phyloP scores from a whole-genome alignment of 2,329 filamentous ascomycete species.

The Trichoderma arundinaceum region DNA sequence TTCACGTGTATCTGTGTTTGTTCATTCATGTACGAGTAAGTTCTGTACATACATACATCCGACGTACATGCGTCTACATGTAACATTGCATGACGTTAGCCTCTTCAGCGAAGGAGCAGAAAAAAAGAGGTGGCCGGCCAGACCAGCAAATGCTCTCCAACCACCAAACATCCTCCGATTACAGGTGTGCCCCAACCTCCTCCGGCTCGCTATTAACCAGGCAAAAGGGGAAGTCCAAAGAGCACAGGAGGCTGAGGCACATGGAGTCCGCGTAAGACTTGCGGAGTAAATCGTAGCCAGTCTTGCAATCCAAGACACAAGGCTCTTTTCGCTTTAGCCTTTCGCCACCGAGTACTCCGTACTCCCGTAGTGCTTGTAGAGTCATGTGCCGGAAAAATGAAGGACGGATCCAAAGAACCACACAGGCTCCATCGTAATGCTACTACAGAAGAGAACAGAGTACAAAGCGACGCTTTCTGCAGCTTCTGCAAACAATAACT shows the following conservation, averaged over 20 bases:
- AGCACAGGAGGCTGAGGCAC: too few relatives aligned
- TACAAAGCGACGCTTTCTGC: neutral
- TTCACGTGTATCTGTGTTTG: conserved; percentile 10
- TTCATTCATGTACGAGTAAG: conserved; percentile 15
- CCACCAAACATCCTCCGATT: conserved; percentile 15
- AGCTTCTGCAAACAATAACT: neutral
- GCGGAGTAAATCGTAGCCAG: neutral
- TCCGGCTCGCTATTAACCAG: neutral
- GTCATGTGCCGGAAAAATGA: conserved; percentile 21
- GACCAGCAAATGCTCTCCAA: conserved; percentile 7
- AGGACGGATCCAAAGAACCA: conserved; percentile 11
- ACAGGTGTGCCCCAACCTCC: conserved; percentile 4
- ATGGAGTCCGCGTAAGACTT: neutral
- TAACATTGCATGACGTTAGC: conserved; percentile 28
- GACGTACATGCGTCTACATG: conserved; percentile 14
- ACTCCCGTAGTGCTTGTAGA: neutral
- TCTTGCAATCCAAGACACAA: neutral
- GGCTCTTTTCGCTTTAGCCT: neutral
- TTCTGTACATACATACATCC: conserved; percentile 25
- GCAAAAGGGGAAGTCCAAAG: neutral
- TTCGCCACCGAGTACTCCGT: neutral
- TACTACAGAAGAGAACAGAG: neutral
- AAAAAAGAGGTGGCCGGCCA: conserved; percentile 21
- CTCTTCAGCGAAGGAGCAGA: neutral
- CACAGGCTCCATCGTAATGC: conserved; percentile 3